Evolutionary conservation across 495 filamentous ascomycete genomes (phyloP).

Genomic region (Hypoxylon crocopeplum): DNA sequence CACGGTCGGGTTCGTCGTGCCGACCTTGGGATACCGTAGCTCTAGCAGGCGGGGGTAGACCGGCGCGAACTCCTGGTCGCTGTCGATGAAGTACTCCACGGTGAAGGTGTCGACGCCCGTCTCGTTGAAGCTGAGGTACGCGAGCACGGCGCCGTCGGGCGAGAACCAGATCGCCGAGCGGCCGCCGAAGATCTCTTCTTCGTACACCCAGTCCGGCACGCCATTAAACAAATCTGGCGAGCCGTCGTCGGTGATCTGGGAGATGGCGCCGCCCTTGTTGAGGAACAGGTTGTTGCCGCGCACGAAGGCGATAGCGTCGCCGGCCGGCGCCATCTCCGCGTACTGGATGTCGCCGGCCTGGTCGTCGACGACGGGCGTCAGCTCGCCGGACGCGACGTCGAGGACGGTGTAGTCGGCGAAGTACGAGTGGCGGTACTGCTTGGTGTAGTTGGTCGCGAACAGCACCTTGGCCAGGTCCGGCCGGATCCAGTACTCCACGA

Average conservation of each 20-base stretch:
- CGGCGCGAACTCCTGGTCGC: slow-evolving; percentile 51
- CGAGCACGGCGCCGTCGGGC: slow-evolving; percentile 62
- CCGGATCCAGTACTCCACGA: slow-evolving; percentile 45
- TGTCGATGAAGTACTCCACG: slow-evolving; percentile 64
- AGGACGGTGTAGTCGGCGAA: slow-evolving; percentile 63
- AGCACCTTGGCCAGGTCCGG: slow-evolving; percentile 55
- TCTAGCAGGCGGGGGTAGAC: slow-evolving; percentile 59
- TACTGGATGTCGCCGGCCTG: slow-evolving; percentile 64
- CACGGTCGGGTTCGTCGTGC: slow-evolving; percentile 63
- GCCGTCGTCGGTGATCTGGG: slow-evolving; percentile 61
- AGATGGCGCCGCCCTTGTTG: slow-evolving; percentile 53
- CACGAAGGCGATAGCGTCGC: slow-evolving; percentile 62
- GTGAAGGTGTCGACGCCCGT: slow-evolving; percentile 64
- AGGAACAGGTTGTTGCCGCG: slow-evolving; percentile 63
- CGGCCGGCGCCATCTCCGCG: slow-evolving; percentile 55
- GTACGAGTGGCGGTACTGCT: slow-evolving; percentile 64
- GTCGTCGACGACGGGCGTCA: slow-evolving; percentile 52
- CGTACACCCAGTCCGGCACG: slow-evolving; percentile 69
- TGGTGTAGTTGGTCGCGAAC: slow-evolving; percentile 61
- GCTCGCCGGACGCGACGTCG: slow-evolving; percentile 53
- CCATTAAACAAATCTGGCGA: slow-evolving; percentile 63
- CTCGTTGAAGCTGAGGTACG: slow-evolving; percentile 65
- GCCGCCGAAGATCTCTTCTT: slow-evolving; percentile 63
- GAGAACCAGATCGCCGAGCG: slow-evolving; percentile 63
- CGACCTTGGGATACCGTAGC: slow-evolving; percentile 64